phyloP scores from a whole-genome alignment of 192 early-diverging fungal genomes.

The Phycomyces nitens region DNA sequence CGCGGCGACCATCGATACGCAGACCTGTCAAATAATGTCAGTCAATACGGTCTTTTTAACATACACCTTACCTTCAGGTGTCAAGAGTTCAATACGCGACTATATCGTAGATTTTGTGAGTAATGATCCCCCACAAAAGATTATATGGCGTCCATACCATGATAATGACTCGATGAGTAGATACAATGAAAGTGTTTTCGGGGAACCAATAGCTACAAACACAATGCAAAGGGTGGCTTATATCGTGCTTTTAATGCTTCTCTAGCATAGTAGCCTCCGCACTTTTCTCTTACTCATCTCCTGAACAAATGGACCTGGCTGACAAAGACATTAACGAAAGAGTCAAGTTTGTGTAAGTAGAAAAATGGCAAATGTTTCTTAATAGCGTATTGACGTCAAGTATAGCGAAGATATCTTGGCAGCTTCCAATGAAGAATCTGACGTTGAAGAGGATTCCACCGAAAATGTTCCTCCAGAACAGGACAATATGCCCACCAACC shows the following conservation, averaged over 20 bases:
- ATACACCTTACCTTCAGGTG: slow-evolving; percentile 38
- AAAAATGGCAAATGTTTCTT: background rate
- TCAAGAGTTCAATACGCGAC: slow-evolving; percentile 48
- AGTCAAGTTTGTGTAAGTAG: background rate
- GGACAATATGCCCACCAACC: slow-evolving; percentile 6
- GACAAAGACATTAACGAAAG: background rate
- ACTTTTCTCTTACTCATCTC: background rate
- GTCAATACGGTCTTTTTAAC: background rate
- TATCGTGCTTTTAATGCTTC: background rate
- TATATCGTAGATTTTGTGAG: slow-evolving; percentile 16
- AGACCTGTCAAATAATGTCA: slow-evolving; percentile 57
- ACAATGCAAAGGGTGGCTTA: background rate
- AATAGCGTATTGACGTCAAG: background rate
- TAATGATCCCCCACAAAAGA: too few species aligned
- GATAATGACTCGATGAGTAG: too few species aligned
- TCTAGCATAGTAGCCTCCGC: background rate
- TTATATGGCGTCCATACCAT: too few species aligned
- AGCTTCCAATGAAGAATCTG: background rate
- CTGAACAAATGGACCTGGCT: background rate
- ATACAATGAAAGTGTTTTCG: too few species aligned
- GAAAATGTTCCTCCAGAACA: background rate
- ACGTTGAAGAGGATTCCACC: background rate
- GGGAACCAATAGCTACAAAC: too few species aligned
- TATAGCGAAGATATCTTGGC: background rate
- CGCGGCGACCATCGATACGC: slow-evolving; percentile 88